Percentiles rank a stretch among this genome's conserved stretches.
These are phyloP conservation scores for Euptelea pleiosperma DNA, from an alignment of 164 flowering plant species.

Conservation along the genomic window DNA sequence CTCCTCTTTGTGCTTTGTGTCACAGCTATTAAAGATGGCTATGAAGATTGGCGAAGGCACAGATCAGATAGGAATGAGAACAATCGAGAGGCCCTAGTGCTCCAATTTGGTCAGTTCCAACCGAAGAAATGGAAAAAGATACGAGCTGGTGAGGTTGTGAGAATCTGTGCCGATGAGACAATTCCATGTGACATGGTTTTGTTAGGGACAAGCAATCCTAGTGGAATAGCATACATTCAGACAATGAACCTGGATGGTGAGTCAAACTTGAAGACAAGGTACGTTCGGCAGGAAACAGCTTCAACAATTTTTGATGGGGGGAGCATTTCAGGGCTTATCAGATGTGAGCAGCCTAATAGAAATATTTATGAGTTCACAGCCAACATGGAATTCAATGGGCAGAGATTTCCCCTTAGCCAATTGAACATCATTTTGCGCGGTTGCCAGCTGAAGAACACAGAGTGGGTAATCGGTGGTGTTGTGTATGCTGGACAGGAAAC, in stretches of 20 bases:
- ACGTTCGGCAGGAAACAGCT: constrained; percentile 83
- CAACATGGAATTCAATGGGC: constrained; percentile 73
- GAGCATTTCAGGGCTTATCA: constrained; percentile 57
- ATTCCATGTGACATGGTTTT: constrained; percentile 93
- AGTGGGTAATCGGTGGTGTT: constrained; percentile 81
- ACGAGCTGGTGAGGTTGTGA: constrained; percentile 76
- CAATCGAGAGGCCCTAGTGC: constrained; percentile 62
- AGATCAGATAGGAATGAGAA: constrained; percentile 84
- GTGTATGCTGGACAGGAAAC: constrained; percentile 97
- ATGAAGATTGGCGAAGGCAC: constrained; percentile 95
- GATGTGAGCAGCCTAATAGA: constrained; percentile 88
- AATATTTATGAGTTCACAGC: constrained; percentile 91
- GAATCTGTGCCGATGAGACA: constrained; percentile 62
- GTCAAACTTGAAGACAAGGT: constrained; percentile 88
- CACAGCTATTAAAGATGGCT: constrained; percentile 92
- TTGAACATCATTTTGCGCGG: constrained; percentile 89
- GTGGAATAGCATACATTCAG: constrained; percentile 84
- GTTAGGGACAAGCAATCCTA: constrained; percentile 79
- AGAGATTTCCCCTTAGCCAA: constrained; percentile 67
- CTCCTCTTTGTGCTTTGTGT: constrained; percentile 84
- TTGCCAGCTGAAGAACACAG: constrained; percentile 90
- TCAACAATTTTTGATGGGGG: constrained; percentile 42
- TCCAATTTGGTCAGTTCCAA: constrained; percentile 47
- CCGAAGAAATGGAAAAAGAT: constrained; percentile 72
- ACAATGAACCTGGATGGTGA: constrained; percentile 96